Base-by-base conservation (phyloP, 345 rosid species). In the Acer campestre region DNA sequence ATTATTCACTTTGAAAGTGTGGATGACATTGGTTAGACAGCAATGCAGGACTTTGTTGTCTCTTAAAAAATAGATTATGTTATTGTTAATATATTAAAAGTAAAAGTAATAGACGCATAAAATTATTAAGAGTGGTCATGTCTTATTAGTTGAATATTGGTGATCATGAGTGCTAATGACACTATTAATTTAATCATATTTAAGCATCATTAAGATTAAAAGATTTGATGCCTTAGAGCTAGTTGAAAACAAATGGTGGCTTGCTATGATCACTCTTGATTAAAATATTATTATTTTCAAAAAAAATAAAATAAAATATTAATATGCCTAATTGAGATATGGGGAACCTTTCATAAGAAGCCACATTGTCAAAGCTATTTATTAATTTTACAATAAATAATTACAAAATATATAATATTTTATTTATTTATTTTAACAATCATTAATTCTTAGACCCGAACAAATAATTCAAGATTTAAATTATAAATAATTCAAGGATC, bases 1-100 rank as follows among this genome's bases (percentile, higher is more conserved):
- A 49, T 49, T 49, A 49, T 11, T 3, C n/a, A n/a, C 61, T 18
- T 18, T n/a, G 10, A 20, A 42, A 42, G n/a, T 20, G 10, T n/a
- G n/a, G 61, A 56, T 63, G 70, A 59, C 40, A 31, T 20, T 76
- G 14, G 56, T 48, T 46, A 40, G 73, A 68, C 72, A 59, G 73
- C 65, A 69, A 73, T 68, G 40, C 2, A 71, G 56, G 76, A 80
- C 77, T 29, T 76, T 76, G 71, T 49, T 59, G 18, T 44, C 35
- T 61, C 17, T 62, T 56, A 11, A 20, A 61, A 51, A n/a, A 35
- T 49, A 59, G 29, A 22, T 73, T 61, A 25, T 44, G 58, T 27
- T 58, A 78, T 35, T 35, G 38, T 4, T 35, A 35, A 4, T 35
- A 35, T 35, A 42, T 38, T 38, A 76, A 67, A 76, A n/a, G 35